These are phyloP conservation scores for Populus tomentosa DNA, from an alignment of 441 rosid genomes.

Conservation along the genomic window DNA sequence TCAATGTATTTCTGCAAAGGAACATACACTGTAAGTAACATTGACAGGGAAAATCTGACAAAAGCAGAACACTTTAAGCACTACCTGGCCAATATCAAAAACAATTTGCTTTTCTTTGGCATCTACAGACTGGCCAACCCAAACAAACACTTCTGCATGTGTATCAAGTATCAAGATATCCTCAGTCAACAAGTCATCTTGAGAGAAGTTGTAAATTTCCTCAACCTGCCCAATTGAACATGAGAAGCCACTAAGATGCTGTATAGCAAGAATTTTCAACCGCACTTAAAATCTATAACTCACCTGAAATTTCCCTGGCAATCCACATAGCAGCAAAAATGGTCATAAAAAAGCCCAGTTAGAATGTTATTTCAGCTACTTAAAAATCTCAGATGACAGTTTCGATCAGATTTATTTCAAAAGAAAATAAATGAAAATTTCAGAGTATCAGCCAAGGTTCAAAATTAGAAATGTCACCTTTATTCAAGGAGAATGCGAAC, in stretches of 20 bases:
- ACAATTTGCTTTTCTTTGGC: constrained; percentile 86
- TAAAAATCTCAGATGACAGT: constrained; percentile 5
- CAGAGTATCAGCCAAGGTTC: neutral
- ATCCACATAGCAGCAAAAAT: constrained; percentile 41
- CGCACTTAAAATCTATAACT: constrained; percentile 28
- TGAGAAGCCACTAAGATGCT: constrained; percentile 16
- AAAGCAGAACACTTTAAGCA: constrained; percentile 8
- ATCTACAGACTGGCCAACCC: constrained; percentile 94
- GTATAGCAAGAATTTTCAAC: constrained; percentile 12
- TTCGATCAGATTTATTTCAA: neutral
- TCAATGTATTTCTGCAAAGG: constrained; percentile 75
- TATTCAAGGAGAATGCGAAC: constrained; percentile 61
- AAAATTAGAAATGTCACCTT: constrained; percentile 47
- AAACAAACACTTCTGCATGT: constrained; percentile 92
- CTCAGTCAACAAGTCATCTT: constrained; percentile 95
- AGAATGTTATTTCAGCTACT: constrained; percentile 34
- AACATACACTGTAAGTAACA: constrained; percentile 21
- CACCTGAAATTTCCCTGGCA: constrained; percentile 94
- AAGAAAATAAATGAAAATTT: neutral
- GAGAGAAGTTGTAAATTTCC: constrained; percentile 86
- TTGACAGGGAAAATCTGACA: neutral
- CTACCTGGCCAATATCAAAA: constrained; percentile 92
- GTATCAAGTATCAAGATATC: constrained; percentile 92
- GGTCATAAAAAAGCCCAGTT: constrained; percentile 36
- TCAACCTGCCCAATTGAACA: constrained; percentile 55